These are phyloP conservation scores for Fonsecaea pedrosoi DNA, from an alignment of 2,329 filamentous ascomycete genomes.

Conservation along the genomic window DNA sequence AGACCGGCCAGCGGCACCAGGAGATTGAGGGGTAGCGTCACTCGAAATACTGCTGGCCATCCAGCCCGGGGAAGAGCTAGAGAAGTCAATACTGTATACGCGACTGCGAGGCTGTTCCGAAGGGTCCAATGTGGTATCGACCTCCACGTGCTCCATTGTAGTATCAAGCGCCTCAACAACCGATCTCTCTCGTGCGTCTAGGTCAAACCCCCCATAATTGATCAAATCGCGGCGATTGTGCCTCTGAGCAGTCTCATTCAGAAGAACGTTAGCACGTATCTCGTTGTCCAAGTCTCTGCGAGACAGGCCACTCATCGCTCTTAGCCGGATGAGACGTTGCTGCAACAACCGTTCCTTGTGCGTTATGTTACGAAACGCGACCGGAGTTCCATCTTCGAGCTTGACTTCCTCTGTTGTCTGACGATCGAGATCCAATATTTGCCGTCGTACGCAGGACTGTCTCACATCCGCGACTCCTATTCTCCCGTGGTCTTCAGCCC, in stretches of 20 bases:
- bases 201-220: slow-evolving; percentile 33
- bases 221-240: slow-evolving; percentile 27
- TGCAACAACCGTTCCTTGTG: slow-evolving; percentile 38
- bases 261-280: slow-evolving; percentile 19
- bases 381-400: slow-evolving; percentile 39
- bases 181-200: slow-evolving; percentile 38
- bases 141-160: slow-evolving; percentile 32
- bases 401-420: slow-evolving; percentile 34
- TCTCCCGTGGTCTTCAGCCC: slow-evolving; percentile 80
- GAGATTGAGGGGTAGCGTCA: slow-evolving; percentile 9
- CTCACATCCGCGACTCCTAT: slow-evolving; percentile 57
- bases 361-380: slow-evolving; percentile 33
- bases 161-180: slow-evolving; percentile 37
- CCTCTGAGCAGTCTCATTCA: slow-evolving; percentile 14
- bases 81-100: slow-evolving; percentile 39
- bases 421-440: slow-evolving; percentile 47
- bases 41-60: slow-evolving; percentile 21
- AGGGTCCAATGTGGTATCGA: too few relatives aligned
- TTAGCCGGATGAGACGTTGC: slow-evolving; percentile 36
- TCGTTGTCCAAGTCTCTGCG: slow-evolving; percentile 21
- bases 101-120: slow-evolving; percentile 14
- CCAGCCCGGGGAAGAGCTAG: slow-evolving; percentile 30
- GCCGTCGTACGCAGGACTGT: slow-evolving; percentile 53
- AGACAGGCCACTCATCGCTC: slow-evolving; percentile 30
- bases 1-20: background rate